phyloP scores from a whole-genome alignment of 179 eudicot genomes.

The Silene vulgaris region DNA sequence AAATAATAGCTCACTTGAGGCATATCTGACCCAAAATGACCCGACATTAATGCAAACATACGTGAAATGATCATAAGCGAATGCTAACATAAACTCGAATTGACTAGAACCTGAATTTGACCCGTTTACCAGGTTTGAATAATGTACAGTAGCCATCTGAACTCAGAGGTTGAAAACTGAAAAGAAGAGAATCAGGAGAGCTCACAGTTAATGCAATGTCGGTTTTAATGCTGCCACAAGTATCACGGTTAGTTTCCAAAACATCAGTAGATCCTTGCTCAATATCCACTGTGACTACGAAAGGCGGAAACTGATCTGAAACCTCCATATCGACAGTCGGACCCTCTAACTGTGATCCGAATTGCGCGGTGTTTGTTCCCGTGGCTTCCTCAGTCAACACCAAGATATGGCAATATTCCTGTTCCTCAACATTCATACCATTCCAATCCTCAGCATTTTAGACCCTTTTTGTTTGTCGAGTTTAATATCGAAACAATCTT shows the following conservation, averaged over 20 bases:
- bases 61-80: too few species aligned
- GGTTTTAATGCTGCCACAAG: conserved; percentile 1
- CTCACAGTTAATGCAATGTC: conserved; percentile 39
- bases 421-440: conserved; percentile 7
- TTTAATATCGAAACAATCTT: too few species aligned
- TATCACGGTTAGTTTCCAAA: conserved; percentile 20
- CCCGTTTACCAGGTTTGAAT: too few species aligned
- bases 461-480: not conserved
- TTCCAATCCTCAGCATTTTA: not conserved
- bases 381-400: conserved; percentile 41
- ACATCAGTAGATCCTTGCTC: conserved; percentile 52
- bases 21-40: too few species aligned
- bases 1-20: too few species aligned
- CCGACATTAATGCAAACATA: too few species aligned
- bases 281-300: conserved; percentile 41
- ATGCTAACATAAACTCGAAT: too few species aligned
- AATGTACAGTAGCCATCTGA: not conserved
- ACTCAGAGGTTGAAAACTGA: not conserved
- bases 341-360: conserved; percentile 34
- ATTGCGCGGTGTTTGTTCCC: conserved; percentile 17
- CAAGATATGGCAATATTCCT: conserved; percentile 47
- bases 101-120: too few species aligned
- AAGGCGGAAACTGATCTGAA: conserved; percentile 34
- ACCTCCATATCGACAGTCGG: conserved; percentile 30
- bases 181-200: conserved; percentile 4